These are phyloP conservation scores for Kuraishia floccosa DNA, from an alignment of 805 yeast species.

Conservation along the genomic window DNA sequence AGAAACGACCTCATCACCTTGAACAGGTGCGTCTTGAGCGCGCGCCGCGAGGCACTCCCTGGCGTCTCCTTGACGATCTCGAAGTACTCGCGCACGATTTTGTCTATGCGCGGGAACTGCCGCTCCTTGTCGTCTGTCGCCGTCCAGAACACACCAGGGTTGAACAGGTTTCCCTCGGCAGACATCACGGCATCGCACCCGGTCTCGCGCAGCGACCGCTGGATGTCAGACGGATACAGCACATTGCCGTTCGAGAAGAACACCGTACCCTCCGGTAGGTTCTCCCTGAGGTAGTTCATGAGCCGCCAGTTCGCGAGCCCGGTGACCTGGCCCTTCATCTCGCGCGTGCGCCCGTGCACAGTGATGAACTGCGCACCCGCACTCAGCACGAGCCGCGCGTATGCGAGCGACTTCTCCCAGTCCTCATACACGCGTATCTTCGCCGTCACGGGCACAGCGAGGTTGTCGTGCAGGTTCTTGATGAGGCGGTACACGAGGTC, in stretches of 20 bases:
- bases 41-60: conserved; percentile 64
- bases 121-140: conserved; percentile 38
- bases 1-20: conserved; percentile 77
- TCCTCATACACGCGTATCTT: conserved; percentile 87
- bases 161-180: conserved; percentile 90
- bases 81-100: conserved; percentile 73
- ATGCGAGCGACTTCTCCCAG: conserved; percentile 69
- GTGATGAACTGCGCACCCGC: conserved; percentile 97
- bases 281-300: conserved; percentile 63
- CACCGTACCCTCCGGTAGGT: conserved; percentile 69
- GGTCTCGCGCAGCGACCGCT: conserved; percentile 51
- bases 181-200: conserved; percentile 91
- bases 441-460: conserved; percentile 87
- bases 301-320: conserved; percentile 93
- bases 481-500: conserved; percentile 64
- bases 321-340: conserved; percentile 94
- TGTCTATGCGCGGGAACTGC: conserved; percentile 80
- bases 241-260: conserved; percentile 93
- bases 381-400: conserved; percentile 77
- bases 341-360: conserved; percentile 92
- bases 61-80: conserved; percentile 59
- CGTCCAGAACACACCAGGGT: conserved; percentile 83
- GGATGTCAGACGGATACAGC: conserved; percentile 77
- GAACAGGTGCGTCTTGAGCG: conserved; percentile 91
- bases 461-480: conserved; percentile 57